Evolutionary conservation across 768 basidiomycete species (phyloP).

Genomic region (Tubosaeta brunneosetosa): DNA sequence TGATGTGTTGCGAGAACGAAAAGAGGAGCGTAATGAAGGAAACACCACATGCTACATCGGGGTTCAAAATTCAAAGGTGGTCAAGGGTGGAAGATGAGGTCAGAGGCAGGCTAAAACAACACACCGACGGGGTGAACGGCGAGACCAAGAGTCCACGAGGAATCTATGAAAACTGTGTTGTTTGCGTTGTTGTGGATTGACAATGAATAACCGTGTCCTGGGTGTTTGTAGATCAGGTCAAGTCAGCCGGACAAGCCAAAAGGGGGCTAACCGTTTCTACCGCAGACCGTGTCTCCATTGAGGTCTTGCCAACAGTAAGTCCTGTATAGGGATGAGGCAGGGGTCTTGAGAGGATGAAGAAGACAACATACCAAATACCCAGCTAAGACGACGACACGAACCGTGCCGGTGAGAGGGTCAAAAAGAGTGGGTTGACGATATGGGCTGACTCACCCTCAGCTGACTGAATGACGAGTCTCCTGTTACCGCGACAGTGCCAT

Average conservation of each 20-base stretch:
- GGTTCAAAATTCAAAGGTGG: neutral
- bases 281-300: conserved; percentile 41
- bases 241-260: neutral
- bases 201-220: conserved; percentile 57
- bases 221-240: neutral
- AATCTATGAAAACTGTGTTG: conserved; percentile 37
- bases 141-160: conserved; percentile 70
- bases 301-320: conserved; percentile 51
- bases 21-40: conserved; percentile 61
- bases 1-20: conserved; percentile 55
- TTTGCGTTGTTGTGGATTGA: conserved; percentile 19
- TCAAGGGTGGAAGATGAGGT: neutral
- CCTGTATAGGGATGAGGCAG: conserved; percentile 37
- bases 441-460: conserved; percentile 47
- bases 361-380: conserved; percentile 57
- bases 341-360: neutral
- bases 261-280: conserved; percentile 36
- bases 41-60: conserved; percentile 43
- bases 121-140: conserved; percentile 72
- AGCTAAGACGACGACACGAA: conserved; percentile 39
- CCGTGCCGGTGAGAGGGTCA: neutral
- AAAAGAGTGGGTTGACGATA: neutral
- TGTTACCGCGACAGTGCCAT: conserved; percentile 22
- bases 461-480: conserved; percentile 34
- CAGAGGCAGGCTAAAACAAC: conserved; percentile 17